Evolutionary conservation across 2,329 filamentous ascomycete genomes (phyloP), one percentile per base, ranked within the genome.

Genomic region (Arthroderma uncinatum): DNA sequence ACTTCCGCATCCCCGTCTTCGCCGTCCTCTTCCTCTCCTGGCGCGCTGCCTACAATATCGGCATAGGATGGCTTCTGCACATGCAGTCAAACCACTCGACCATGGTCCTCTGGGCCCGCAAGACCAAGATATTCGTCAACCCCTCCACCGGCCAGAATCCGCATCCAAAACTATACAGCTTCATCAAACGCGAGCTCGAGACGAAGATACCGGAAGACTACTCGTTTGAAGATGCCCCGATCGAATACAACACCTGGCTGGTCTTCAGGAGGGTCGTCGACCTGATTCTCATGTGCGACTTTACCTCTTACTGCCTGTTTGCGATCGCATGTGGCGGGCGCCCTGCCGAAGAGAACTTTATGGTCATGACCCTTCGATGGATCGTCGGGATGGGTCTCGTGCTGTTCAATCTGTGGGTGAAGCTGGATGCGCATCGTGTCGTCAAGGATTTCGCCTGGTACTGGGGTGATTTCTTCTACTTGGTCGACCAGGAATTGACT

Each of bases 401-500:
- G 61, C 79, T 87, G 58, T 97, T 98, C 80, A 98, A 97, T 71
- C 79, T 97, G 21, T 97, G 93, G 91, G 93, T 98, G 62, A 98
- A 98, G 75, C 79, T 98, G 61, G 93, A 98, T 73, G 93, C 93
- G 19, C 93, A 98, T 72, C 82, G 93, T 60, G 93, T 98, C 53
- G 93, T 98, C 68, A 97, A 97, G 73, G 93, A 98, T 73, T 98
- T 91, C 75, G 93, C 93, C 28, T 98, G 93, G 93, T 98, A 97
- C 74, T 98, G 93, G 93, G 93, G 93, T 60, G 93, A 98, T 73
- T 97, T 97, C 75, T 98, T 97, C 79, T 98, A 90, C 74, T 84
- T 98, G 67, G 89, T 98, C 71, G 93, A 98, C 73, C 91, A 97
- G 74, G 89, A 95, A 68, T 79, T 98, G 70, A 97, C 91, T 53